These are phyloP conservation scores for Acanthamoeba royreba DNA, from an alignment of 208 protist genomes.

Conservation along the genomic window DNA sequence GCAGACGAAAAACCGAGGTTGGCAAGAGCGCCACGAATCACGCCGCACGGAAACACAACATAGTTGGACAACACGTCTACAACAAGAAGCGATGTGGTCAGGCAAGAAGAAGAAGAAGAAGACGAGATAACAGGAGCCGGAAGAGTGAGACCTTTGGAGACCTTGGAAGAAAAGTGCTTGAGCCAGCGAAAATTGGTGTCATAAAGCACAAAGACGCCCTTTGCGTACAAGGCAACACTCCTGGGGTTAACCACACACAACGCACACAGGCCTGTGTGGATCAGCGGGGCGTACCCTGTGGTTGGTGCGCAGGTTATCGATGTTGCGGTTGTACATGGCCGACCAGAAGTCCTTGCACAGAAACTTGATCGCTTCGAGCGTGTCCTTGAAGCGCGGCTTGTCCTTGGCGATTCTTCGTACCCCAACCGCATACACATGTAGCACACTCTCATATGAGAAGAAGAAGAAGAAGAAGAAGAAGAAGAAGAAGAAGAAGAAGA, in stretches of 20 bases:
- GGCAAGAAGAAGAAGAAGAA: not conserved
- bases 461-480: not conserved
- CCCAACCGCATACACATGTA: too few species aligned
- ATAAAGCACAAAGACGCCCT: constrained; percentile 4
- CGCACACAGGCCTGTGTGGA: not conserved
- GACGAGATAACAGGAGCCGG: too few species aligned
- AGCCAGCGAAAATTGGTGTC: constrained; percentile 35
- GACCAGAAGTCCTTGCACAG: constrained; percentile 29
- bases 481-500: not conserved
- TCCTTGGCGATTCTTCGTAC: not conserved
- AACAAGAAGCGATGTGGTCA: not conserved
- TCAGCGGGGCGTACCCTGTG: not conserved
- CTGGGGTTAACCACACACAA: not conserved
- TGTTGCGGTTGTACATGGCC: not conserved
- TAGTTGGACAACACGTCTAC: not conserved
- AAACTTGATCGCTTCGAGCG: constrained; percentile 10
- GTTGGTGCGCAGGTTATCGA: constrained; percentile 32
- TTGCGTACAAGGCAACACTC: too few species aligned
- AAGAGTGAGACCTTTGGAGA: not conserved
- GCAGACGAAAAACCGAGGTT: not conserved
- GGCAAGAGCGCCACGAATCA: not conserved
- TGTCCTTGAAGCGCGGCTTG: not conserved
- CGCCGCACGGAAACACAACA: constrained; percentile 4
- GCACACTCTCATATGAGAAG: too few species aligned
- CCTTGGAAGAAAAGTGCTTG: not conserved